These are phyloP conservation scores for Russula brevipes DNA, from an alignment of 768 basidiomycete species.

Conservation along the genomic window DNA sequence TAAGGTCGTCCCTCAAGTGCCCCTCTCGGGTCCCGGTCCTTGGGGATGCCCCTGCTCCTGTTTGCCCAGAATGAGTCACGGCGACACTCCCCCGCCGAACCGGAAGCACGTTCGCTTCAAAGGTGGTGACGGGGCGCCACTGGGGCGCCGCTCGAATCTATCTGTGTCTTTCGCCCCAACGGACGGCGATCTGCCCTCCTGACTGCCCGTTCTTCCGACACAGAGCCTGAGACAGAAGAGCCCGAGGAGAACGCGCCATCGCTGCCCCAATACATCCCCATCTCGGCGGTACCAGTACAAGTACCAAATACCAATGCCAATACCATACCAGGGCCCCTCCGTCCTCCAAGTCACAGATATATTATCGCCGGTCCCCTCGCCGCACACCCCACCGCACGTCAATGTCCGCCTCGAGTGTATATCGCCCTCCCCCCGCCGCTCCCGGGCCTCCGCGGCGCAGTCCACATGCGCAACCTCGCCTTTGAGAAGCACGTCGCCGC, in stretches of 20 bases:
- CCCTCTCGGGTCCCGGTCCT: too few species aligned
- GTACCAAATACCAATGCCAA: too few species aligned
- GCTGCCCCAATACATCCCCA: neutral
- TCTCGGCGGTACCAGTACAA: too few species aligned
- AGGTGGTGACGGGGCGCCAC: neutral
- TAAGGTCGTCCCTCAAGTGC: constrained; percentile 6
- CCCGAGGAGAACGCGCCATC: neutral
- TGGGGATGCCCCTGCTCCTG: too few species aligned
- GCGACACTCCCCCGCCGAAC: too few species aligned
- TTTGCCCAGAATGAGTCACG: too few species aligned
- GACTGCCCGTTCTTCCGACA: neutral
- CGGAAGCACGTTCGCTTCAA: constrained; percentile 13
- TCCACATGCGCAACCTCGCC: constrained; percentile 43
- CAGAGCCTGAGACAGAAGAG: constrained; percentile 5
- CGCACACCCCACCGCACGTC: neutral
- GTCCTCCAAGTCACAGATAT: neutral
- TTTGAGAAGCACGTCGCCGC: constrained; percentile 45
- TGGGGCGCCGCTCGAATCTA: constrained; percentile 9
- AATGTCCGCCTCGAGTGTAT: constrained; percentile 11
- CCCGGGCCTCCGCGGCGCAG: constrained; percentile 39
- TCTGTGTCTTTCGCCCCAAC: constrained; percentile 3
- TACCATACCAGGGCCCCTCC: neutral
- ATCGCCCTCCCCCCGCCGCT: neutral
- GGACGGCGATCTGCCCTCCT: constrained; percentile 8
- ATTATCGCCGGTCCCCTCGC: constrained; percentile 1